Evolutionary conservation across 1,139 yeast species (phyloP).

Genomic region (Candida freyschussii): DNA sequence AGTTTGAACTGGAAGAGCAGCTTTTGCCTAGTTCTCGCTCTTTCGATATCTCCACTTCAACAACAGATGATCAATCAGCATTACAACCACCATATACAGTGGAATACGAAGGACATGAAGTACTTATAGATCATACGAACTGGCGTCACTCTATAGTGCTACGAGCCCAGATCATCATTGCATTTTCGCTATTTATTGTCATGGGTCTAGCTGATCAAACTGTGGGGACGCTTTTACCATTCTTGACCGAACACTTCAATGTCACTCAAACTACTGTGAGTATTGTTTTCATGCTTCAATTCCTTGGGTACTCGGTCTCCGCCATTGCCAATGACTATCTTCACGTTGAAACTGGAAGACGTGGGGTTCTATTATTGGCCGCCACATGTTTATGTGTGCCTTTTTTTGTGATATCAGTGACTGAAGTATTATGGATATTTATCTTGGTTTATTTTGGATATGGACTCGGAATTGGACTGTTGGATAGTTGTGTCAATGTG

Average conservation of each 20-base stretch:
- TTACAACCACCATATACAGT: no score
- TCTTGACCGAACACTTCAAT: conserved; percentile 39
- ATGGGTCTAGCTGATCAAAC: conserved; percentile 57
- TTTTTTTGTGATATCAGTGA: conserved; percentile 18
- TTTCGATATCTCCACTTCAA: no score
- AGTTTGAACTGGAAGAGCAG: no score
- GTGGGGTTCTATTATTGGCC: conserved; percentile 23
- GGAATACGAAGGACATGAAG: no score
- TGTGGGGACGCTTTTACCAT: conserved; percentile 51
- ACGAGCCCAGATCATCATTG: conserved; percentile 37
- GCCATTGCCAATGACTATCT: conserved; percentile 29
- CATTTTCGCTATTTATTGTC: conserved; percentile 37
- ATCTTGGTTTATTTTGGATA: conserved; percentile 32
- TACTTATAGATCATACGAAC: no score
- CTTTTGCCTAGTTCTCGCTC: no score
- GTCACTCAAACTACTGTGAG: conserved; percentile 38
- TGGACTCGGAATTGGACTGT: conserved; percentile 57
- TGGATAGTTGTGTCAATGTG: conserved; percentile 58
- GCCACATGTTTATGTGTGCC: conserved; percentile 15
- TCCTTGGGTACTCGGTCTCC: conserved; percentile 32
- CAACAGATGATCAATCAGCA: no score
- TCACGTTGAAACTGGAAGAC: conserved; percentile 27
- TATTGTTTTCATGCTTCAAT: conserved; percentile 30
- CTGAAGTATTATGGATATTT: conserved; percentile 31
- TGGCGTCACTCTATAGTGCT: conserved; percentile 37